These are phyloP conservation scores for Botryotinia calthae DNA, from an alignment of 2,329 filamentous ascomycete species.

Conservation along the genomic window DNA sequence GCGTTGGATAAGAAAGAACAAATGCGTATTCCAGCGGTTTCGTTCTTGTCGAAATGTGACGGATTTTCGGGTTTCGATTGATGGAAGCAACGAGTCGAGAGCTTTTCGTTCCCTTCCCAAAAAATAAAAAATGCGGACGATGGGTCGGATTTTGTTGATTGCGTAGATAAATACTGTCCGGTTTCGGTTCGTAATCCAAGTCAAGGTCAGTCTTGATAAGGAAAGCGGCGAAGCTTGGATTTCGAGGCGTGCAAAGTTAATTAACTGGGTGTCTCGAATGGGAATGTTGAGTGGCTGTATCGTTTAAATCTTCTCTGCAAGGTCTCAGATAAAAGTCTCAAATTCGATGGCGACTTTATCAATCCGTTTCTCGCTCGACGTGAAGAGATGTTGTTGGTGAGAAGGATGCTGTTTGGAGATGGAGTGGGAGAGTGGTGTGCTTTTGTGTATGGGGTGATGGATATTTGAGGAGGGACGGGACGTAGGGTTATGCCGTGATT, in stretches of 20 bases:
- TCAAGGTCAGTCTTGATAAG: slow-evolving; percentile 27
- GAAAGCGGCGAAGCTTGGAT: slow-evolving; percentile 23
- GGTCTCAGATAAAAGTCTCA: slow-evolving; percentile 34
- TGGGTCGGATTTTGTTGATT: slow-evolving; percentile 12
- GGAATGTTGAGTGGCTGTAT: slow-evolving; percentile 15
- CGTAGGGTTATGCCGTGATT: neutral
- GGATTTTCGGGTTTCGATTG: neutral
- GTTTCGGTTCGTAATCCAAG: slow-evolving; percentile 36
- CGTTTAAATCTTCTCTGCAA: neutral
- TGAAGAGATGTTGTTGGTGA: slow-evolving; percentile 9
- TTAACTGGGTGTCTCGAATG: neutral
- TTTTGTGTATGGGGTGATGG: neutral
- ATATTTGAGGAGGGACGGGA: neutral
- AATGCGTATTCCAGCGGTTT: slow-evolving; percentile 10
- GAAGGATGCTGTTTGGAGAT: neutral
- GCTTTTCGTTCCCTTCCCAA: neutral
- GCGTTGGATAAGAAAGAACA: neutral
- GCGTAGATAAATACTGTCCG: slow-evolving; percentile 20
- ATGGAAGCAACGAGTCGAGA: neutral
- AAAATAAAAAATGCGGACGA: slow-evolving; percentile 10
- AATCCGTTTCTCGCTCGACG: slow-evolving; percentile 33
- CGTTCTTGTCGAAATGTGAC: neutral
- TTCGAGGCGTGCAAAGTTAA: neutral
- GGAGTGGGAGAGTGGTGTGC: slow-evolving; percentile 1
- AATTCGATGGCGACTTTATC: slow-evolving; percentile 27